A percentile compares a stretch with the other conserved stretches of the same genome.
Conservation (phyloP, 1,139 yeast genomes). For the Taiozyma sp. region DNA sequence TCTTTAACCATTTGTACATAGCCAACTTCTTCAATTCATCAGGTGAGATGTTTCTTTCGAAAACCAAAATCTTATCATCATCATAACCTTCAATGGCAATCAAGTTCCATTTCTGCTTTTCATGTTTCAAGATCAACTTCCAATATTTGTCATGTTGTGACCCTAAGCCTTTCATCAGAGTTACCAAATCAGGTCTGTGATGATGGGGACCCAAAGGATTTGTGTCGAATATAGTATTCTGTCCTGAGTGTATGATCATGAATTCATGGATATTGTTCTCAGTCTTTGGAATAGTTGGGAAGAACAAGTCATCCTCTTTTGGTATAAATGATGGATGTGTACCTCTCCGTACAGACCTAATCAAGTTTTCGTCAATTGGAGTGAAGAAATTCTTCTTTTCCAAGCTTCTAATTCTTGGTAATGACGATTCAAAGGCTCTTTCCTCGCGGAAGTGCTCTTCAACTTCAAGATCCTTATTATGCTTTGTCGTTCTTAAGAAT, state of each 20-base stretch:
- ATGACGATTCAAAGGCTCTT: slow-evolving; percentile 52
- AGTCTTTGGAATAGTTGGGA: slow-evolving; percentile 13
- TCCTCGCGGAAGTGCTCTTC: slow-evolving; percentile 44
- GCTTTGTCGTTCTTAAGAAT: slow-evolving; percentile 42
- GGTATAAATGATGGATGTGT: slow-evolving; percentile 6
- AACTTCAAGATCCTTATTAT: slow-evolving; percentile 34
- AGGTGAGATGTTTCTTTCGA: slow-evolving; percentile 25
- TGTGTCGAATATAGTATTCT: slow-evolving; percentile 33
- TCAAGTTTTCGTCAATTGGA: slow-evolving; percentile 29
- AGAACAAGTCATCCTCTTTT: slow-evolving; percentile 14
- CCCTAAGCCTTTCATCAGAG: slow-evolving; percentile 38
- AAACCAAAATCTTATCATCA: slow-evolving; percentile 29
- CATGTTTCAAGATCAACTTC: slow-evolving; percentile 32
- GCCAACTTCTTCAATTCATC: slow-evolving; percentile 5
- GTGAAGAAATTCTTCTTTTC: slow-evolving; percentile 47
- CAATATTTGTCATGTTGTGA: slow-evolving; percentile 29
- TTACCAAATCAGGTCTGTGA: slow-evolving; percentile 40
- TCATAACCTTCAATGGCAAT: slow-evolving; percentile 36
- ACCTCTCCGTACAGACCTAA: slow-evolving; percentile 8
- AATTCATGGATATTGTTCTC: slow-evolving; percentile 31
- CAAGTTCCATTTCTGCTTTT: slow-evolving; percentile 40
- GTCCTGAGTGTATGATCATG: slow-evolving; percentile 41
- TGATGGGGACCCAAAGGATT: slow-evolving; percentile 38
- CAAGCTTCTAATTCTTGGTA: slow-evolving; percentile 35
- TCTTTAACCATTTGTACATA: slow-evolving; percentile 6